A percentile compares a stretch with the other conserved stretches of the same genome.
Conservation (phyloP, 140 eudicot genomes). For the Anethum foeniculum region DNA sequence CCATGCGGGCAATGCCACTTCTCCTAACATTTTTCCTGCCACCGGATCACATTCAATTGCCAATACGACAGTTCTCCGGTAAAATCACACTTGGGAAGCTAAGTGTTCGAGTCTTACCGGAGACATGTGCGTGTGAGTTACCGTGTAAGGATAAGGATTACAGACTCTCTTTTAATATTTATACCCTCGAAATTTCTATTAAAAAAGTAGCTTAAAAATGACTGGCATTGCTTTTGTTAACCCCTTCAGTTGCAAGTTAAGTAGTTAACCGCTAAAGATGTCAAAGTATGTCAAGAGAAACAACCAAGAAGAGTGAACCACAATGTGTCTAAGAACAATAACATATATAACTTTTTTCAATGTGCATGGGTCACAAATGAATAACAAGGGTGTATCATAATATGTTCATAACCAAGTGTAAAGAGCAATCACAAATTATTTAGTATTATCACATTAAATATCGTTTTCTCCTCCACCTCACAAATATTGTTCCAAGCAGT, state of each 20-base stretch:
- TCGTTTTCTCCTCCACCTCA: constrained; percentile 42
- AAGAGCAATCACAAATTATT: not conserved
- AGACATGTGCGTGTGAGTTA: not conserved
- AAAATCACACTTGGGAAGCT: not conserved
- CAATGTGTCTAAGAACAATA: too few species aligned
- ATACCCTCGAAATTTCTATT: too few species aligned
- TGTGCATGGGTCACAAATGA: not conserved
- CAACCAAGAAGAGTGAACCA: too few species aligned
- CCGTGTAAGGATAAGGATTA: not conserved
- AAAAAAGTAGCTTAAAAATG: not conserved
- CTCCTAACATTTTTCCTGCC: not conserved
- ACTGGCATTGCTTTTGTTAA: not conserved
- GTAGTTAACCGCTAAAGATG: not conserved
- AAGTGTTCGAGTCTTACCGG: not conserved
- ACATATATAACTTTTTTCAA: too few species aligned
- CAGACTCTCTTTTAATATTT: too few species aligned
- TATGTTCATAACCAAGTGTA: not conserved
- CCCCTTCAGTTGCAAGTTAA: not conserved
- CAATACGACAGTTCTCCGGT: not conserved
- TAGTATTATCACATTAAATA: constrained; percentile 12
- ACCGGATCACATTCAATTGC: not conserved
- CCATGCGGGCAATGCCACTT: constrained; percentile 3
- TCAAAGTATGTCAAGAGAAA: not conserved
- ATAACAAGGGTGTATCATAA: not conserved
- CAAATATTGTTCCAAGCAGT: constrained; percentile 43